Evolutionary conservation across 257 asterid genomes (phyloP), one percentile per base, ranked within the genome.

Genomic region (Plantago elongata): DNA sequence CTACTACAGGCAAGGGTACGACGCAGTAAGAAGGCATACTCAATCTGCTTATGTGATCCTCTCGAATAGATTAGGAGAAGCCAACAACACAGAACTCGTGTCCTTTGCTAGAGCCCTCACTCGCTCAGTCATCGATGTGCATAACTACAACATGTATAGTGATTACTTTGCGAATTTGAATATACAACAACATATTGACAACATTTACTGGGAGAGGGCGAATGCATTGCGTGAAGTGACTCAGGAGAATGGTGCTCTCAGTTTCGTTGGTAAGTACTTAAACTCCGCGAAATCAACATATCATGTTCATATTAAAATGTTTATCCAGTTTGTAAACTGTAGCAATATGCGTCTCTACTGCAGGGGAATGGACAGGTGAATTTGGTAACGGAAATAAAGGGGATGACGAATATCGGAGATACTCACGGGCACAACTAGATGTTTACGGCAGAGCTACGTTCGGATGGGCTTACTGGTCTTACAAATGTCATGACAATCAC

Each of bases 281-380:
- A 22, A 22, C 27, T 22, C 27, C 27, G 27, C 27, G 27, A 22
- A 22, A 22, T 22, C 27, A 22, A 22, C 27, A 22, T 22, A 2
- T 22, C 27, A 22, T 22, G 27, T 22, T 22, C 27, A 22, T 22
- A 22, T 22, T 2, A 22, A 22, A n/a, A n/a, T n/a, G n/a, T 22
- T 22, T 22, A 22, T 22, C 27, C 27, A 1, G 27, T 22, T 34
- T 34, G 40, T 34, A 34, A 34, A 7, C 0, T 34, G 40, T 34
- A 34, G 4, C 40, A 5, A 34, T 34, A 7, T 34, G 40, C 4
- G 40, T 34, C 7, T 34, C 4, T 34, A 7, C 7, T 34, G 59
- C 64, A 87, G 93, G 96, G 38, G 96, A 85, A 78, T 88, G 96
- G 96, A 85, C 69, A 7, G 84, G 82, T 4, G 96, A 85, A 78